Base-by-base conservation (phyloP, 805 yeast species). In the Myxozyma udenii region DNA sequence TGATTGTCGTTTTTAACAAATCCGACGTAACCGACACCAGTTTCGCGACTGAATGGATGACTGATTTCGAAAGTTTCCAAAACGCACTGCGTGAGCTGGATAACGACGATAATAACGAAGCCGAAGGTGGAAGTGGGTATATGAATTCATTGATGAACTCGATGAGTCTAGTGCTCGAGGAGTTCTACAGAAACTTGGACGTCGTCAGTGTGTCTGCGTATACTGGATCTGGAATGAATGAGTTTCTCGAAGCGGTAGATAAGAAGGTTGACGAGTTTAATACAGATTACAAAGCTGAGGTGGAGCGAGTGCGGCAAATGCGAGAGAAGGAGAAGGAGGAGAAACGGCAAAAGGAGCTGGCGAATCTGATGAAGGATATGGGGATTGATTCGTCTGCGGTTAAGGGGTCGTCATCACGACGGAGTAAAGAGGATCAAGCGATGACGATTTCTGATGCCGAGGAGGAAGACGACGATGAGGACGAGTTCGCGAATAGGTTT, bases 31-130 rank as follows among this genome's bases (percentile, higher is more conserved):
- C 83, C 61, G 84, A 84, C 53, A 87, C 95, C 0, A 84, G 79
- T 44, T 89, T 90, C 71, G 97, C 96, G 21, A 83, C 81, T 64
- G 95, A 87, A 60, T 93, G 99, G 99, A 88, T 93, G 97, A 79
- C 84, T 1, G 98, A 93, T 70, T 93, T 93, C 68, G 97, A 91
- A 68, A 76, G 81, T 14, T 93, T 93, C 74, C 98, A 91, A 68
- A 72, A 70, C 21, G 95, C 95, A 1, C 72, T 91, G 50, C 75
- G 76, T 57, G 74, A 75, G 28, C 85, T 84, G 66, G 81, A 81
- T 54, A 89, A 85, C 42, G 69, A 78, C 44, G 84, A 79, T 58
- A 28, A 28, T 28, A 84, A 81, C 33, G 81, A 77, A 46, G 76
- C 78, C 4, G 71, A 69, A 48, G 80, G 81, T 19, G 79, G 83